phyloP scores from a whole-genome alignment of 164 flowering plant genomes.

The Vitis riparia region DNA sequence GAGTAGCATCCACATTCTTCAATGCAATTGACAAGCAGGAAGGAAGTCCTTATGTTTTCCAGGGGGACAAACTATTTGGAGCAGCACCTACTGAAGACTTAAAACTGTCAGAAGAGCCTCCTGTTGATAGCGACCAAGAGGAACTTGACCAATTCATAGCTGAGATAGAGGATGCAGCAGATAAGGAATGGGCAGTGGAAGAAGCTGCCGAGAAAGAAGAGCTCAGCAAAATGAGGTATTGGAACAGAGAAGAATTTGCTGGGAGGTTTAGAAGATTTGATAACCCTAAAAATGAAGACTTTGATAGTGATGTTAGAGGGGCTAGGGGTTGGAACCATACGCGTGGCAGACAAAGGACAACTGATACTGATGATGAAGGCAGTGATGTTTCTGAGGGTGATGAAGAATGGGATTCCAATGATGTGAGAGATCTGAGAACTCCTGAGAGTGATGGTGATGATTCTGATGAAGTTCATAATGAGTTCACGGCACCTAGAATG shows the following conservation, averaged over 20 bases:
- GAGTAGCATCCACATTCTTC: conserved; percentile 94
- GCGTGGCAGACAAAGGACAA: conserved; percentile 21
- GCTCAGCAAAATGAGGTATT: conserved; percentile 56
- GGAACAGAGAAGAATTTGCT: conserved; percentile 66
- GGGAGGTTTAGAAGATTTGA: conserved; percentile 52
- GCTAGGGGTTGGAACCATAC: conserved; percentile 36
- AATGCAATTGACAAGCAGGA: conserved; percentile 90
- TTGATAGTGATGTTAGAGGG: conserved; percentile 37
- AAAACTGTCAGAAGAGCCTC: conserved; percentile 40
- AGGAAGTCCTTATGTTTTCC: conserved; percentile 92
- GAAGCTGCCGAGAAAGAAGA: conserved; percentile 90
- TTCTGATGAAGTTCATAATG: conserved; percentile 19
- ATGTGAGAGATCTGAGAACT: conserved; percentile 8
- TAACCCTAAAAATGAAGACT: conserved; percentile 24
- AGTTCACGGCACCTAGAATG: conserved; percentile 13
- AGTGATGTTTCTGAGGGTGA: conserved; percentile 30
- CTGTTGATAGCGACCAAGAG: conserved; percentile 81
- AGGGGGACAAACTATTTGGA: conserved; percentile 37
- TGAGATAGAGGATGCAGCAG: conserved; percentile 95
- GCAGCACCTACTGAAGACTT: conserved; percentile 14
- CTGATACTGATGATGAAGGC: conserved; percentile 44
- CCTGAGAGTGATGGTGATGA: conserved; percentile 33
- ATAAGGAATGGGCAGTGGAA: conserved; percentile 86
- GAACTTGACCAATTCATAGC: conserved; percentile 93
- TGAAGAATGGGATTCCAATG: conserved; percentile 44